Base-by-base conservation (phyloP, 2,329 filamentous ascomycete genomes). In the Diaporthe capsici region DNA sequence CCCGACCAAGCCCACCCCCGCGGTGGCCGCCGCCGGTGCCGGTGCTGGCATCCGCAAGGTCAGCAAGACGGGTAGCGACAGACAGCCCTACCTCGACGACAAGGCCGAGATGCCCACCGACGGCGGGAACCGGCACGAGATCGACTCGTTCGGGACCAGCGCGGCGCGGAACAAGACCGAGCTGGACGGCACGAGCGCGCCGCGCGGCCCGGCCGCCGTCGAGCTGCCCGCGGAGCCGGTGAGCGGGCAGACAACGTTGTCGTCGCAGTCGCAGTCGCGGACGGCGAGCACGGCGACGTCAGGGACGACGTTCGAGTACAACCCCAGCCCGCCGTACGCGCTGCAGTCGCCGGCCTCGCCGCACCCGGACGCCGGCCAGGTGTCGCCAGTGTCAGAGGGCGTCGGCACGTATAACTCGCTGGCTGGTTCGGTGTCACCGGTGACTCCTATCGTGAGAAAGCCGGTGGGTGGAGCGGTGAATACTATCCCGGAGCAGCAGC, bases 51-150 rank as follows among this genome's bases (percentile, higher is more conserved):
- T 39, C 47, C 47, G 47, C 22, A 68, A 49, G 34, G 60, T 13
- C 34, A 47, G 31, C 31, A 63, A 53, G 57, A 37, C 47, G 9
- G 34, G 22, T n/a, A 63, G 57, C 34, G 39, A 61, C 22, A 55
- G 42, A 3, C 53, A 49, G n/a, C 31, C 42, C 2, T 72, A 72
- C 25, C n/a, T 72, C 17, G 71, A 72, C 57, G 44, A 72, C 71
- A 72, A 72, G 71, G 71, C 57, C 57, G 71, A 72, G 28, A 51
- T 72, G 57, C 31, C 71, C 57, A 53, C 57, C 34, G 71, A 72
- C 71, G 13, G 51, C 20, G 37, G 12, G 20, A 42, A 42, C 31
- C 34, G 44, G 44, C 57, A 63, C 20, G 60, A 49, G 57, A 37
- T 53, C 57, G 42, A 72, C 42, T 39, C 71, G 8, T 4, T 53